These are phyloP conservation scores for Zizania palustris DNA, from an alignment of 202 grass and related monocot genomes.

Conservation along the genomic window DNA sequence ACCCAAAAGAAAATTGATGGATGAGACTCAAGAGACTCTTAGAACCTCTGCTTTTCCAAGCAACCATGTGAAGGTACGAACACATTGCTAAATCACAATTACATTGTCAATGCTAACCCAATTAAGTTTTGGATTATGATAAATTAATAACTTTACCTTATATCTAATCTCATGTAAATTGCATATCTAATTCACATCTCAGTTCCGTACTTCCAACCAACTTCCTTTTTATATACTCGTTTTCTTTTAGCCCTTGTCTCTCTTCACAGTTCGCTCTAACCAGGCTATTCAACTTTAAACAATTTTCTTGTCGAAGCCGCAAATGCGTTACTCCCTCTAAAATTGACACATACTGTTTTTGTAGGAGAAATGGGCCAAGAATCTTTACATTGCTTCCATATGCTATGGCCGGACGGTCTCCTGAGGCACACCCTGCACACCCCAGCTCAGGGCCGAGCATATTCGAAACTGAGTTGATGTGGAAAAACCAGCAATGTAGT, in stretches of 20 bases:
- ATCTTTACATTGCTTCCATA: constrained; percentile 95
- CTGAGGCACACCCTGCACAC: constrained; percentile 55
- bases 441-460: constrained; percentile 42
- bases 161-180: constrained; percentile 13
- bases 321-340: constrained; percentile 12
- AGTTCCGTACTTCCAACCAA: neutral
- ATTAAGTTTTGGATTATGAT: neutral
- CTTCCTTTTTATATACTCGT: neutral
- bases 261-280: constrained; percentile 12
- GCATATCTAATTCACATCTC: neutral
- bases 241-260: neutral
- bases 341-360: constrained; percentile 39
- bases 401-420: constrained; percentile 86
- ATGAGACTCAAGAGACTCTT: constrained; percentile 97
- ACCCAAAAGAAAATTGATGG: constrained; percentile 77
- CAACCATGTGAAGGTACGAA: constrained; percentile 93
- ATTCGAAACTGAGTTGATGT: constrained; percentile 42
- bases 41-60: constrained; percentile 95
- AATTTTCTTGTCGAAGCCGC: constrained; percentile 4
- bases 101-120: neutral
- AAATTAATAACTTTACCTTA: neutral
- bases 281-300: neutral
- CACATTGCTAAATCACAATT: constrained; percentile 5
- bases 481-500: constrained; percentile 39
- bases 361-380: constrained; percentile 97